These are phyloP conservation scores for Naegleria lovaniensis DNA, from an alignment of 208 protist genomes.

Conservation along the genomic window DNA sequence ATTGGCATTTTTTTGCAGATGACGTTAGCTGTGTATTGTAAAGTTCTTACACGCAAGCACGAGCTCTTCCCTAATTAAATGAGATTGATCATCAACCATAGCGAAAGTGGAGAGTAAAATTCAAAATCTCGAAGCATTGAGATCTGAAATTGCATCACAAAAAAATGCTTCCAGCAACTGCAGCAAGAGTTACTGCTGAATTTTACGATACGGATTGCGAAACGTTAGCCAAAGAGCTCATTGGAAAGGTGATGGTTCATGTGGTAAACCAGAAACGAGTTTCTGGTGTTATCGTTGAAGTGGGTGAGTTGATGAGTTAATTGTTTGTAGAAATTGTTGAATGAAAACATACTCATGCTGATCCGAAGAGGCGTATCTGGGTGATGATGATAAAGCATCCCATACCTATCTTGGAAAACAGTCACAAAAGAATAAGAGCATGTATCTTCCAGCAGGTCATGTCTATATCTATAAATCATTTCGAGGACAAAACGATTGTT, in stretches of 20 bases:
- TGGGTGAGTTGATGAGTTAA: neutral
- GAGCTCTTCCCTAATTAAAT: no score
- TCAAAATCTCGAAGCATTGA: no score
- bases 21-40: neutral
- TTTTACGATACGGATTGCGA: neutral
- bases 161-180: no score
- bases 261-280: neutral
- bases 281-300: neutral
- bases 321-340: no score
- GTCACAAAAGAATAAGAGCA: neutral
- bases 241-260: neutral
- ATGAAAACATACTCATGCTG: no score
- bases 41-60: no score
- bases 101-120: no score
- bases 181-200: neutral
- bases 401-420: neutral
- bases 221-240: neutral
- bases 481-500: neutral
- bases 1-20: neutral
- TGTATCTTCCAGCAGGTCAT: neutral
- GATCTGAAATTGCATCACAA: no score
- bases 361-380: neutral
- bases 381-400: neutral
- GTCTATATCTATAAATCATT: constrained; percentile 9
- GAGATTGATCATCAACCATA: no score